Conservation (phyloP, 441 rosid genomes). For the Capsella rubella region DNA sequence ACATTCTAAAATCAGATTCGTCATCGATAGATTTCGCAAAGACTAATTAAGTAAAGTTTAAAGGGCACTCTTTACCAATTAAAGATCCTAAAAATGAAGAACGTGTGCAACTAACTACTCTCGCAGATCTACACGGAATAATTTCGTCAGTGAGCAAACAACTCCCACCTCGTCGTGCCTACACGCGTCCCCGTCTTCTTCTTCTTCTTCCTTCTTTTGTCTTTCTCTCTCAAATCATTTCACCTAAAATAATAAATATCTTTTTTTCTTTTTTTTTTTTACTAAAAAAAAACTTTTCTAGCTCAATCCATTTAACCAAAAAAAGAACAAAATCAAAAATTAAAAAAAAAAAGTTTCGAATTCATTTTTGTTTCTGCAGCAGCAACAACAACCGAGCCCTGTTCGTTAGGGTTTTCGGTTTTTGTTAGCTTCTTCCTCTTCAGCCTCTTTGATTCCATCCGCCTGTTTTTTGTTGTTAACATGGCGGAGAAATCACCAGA, state of each 20-base stretch:
- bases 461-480: not conserved
- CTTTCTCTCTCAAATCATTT: slow-evolving; percentile 39
- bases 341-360: slow-evolving; percentile 4
- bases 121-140: slow-evolving; percentile 32
- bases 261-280: not conserved
- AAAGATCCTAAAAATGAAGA: slow-evolving; percentile 4
- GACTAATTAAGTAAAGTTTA: slow-evolving; percentile 12
- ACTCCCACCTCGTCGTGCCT: slow-evolving; percentile 20
- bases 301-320: slow-evolving; percentile 1
- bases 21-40: slow-evolving; percentile 9
- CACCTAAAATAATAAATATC: slow-evolving; percentile 31
- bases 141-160: slow-evolving; percentile 11
- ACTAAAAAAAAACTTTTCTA: not conserved
- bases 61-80: not conserved
- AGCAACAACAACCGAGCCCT: slow-evolving; percentile 41
- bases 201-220: slow-evolving; percentile 19
- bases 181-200: slow-evolving; percentile 42
- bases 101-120: slow-evolving; percentile 33
- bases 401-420: slow-evolving; percentile 42
- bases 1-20: slow-evolving; percentile 13
- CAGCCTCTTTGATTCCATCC: not conserved
- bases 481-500: slow-evolving; percentile 49
- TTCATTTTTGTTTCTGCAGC: slow-evolving; percentile 21
- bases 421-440: slow-evolving; percentile 26
- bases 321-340: not conserved